Evolutionary conservation across 2,329 filamentous ascomycete species (phyloP).

Genomic region (Diplodia sapinea): DNA sequence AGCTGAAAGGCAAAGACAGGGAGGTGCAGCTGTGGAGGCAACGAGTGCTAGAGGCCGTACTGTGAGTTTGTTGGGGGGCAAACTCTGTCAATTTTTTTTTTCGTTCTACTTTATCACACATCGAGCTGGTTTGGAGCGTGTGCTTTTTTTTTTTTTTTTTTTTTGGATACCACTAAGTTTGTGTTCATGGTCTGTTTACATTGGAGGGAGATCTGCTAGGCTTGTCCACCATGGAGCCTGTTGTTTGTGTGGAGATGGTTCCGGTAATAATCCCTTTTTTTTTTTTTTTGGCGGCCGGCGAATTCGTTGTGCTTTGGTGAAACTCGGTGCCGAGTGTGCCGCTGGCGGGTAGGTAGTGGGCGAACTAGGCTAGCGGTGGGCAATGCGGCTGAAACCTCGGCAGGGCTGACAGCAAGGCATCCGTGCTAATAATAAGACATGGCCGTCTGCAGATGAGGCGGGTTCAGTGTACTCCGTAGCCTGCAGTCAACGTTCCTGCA

Average conservation of each 20-base stretch:
- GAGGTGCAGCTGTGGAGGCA: constrained; percentile 46
- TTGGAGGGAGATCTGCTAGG: background rate
- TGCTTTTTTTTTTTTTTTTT: background rate
- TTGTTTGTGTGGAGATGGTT: too few species aligned
- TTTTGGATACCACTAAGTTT: constrained; percentile 25
- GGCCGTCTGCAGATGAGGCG: background rate
- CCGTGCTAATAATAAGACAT: background rate
- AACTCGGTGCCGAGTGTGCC: too few species aligned
- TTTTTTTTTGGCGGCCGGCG: background rate
- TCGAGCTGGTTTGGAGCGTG: background rate
- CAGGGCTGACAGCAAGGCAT: background rate
- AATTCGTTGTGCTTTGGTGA: background rate
- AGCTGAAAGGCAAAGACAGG: constrained; percentile 45
- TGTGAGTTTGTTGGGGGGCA: constrained; percentile 36
- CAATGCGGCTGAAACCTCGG: background rate
- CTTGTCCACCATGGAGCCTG: background rate
- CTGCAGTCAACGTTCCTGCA: background rate
- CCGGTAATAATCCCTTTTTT: background rate
- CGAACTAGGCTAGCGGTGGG: background rate
- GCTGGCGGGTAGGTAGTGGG: background rate
- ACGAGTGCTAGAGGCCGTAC: constrained; percentile 48
- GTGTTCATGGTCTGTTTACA: background rate
- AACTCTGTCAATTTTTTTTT: background rate
- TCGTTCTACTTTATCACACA: background rate
- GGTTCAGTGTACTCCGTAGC: background rate